A percentile compares a stretch with the other conserved stretches of the same genome.
These are phyloP conservation scores for Colletotrichum aenigma DNA, from an alignment of 2,329 filamentous ascomycete species.

Conservation along the genomic window DNA sequence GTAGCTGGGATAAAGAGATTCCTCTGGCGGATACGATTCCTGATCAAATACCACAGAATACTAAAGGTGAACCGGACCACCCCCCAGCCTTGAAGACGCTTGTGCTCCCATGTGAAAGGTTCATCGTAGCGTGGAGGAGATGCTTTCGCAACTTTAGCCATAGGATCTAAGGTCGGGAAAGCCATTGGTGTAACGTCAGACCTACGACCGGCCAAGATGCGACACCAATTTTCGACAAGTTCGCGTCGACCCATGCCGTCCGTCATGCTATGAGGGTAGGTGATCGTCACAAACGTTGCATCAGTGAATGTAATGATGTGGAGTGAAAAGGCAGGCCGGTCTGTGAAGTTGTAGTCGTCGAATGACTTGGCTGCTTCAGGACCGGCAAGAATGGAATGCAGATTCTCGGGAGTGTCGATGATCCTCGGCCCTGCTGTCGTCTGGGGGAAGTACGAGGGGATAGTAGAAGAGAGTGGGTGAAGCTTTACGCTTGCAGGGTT, in stretches of 20 bases:
- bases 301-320: constrained; percentile 53
- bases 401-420: constrained; percentile 2
- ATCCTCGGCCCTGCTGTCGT: neutral
- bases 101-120: constrained; percentile 26
- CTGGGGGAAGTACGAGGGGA: neutral
- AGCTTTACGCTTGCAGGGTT: neutral
- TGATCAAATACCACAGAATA: constrained; percentile 8
- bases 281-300: constrained; percentile 51
- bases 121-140: constrained; percentile 32
- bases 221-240: constrained; percentile 41
- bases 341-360: constrained; percentile 42
- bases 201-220: constrained; percentile 46
- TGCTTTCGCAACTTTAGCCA: constrained; percentile 19
- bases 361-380: constrained; percentile 27
- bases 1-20: constrained; percentile 25
- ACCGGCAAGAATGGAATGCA: constrained; percentile 16
- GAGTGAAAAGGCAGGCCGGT: constrained; percentile 50
- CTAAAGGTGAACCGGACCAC: neutral
- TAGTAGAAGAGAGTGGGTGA: constrained; percentile 6
- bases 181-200: constrained; percentile 40
- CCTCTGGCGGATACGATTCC: constrained; percentile 8
- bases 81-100: neutral
- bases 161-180: constrained; percentile 25
- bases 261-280: constrained; percentile 49
- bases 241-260: constrained; percentile 21